Evolutionary conservation across 176 grass and related monocot species (phyloP), one percentile per base, ranked within the genome.

Genomic region (Oryza punctata): DNA sequence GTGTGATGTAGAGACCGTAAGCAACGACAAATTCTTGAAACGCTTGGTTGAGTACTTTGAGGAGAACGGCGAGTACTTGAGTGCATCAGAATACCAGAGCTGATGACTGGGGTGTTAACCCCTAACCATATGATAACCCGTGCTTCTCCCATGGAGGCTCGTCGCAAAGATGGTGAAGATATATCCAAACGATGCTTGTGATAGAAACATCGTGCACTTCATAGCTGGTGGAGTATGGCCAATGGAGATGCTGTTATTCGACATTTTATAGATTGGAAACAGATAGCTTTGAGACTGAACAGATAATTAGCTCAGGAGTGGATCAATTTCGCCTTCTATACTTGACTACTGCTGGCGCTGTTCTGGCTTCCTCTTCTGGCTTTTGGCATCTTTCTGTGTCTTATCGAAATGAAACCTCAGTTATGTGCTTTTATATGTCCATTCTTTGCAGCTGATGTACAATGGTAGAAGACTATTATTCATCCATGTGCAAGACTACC

Each of bases 31-130:
- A 41, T 98, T 98, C 84, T 89, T 98, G 84, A 94, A 94, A 79
- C 93, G 96, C 13, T 67, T 95, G 73, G 77, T 98, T 19, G 96
- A 98, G 38, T 98, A 98, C 76, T 98, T 98, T 1, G 93, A 91
- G 81, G 91, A 95, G 85, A 85, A 94, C 10, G 93, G 93, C 2
- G 96, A 98, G 68, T 95, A 95, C 59, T 65, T 86, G 61, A 95
- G 96, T 29, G 93, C 96, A 72, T 98, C 93, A 0, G 93, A 98
- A 43, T 98, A 98, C 61, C 46, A 73, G 79, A 63, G 46, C 74
- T 79, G 23, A 68, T 86, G 68, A 79, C 32, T 69, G 18, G 47
- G 52, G 52, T 57, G 52, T 21, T 54, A 19, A 54, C 50, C 0
- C 8, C 16, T 46, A 45, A 35, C n/a, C 21, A 13, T 74, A 13